These are phyloP conservation scores for Rhexocercosporidium sp. DNA, from an alignment of 2,329 filamentous ascomycete species.

Conservation along the genomic window DNA sequence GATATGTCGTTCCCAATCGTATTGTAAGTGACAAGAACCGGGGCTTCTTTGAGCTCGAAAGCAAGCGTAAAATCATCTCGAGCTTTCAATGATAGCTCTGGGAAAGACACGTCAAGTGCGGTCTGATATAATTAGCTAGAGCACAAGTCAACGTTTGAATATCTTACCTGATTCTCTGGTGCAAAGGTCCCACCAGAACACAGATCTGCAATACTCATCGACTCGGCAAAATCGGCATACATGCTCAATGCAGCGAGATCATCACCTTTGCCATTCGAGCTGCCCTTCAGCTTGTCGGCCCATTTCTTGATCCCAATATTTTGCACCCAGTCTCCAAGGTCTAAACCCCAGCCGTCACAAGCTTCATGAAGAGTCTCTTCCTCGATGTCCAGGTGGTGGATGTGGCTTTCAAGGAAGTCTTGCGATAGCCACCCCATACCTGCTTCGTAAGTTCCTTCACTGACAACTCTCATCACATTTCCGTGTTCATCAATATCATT, in stretches of 20 bases:
- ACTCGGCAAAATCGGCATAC: slow-evolving; percentile 60
- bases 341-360: slow-evolving; percentile 71
- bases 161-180: slow-evolving; percentile 34
- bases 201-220: slow-evolving; percentile 70
- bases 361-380: slow-evolving; percentile 68
- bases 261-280: slow-evolving; percentile 27
- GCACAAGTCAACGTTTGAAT: background rate
- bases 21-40: slow-evolving; percentile 38
- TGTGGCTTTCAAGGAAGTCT: slow-evolving; percentile 55
- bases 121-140: slow-evolving; percentile 25
- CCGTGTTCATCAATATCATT: slow-evolving; percentile 71
- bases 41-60: slow-evolving; percentile 57
- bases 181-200: slow-evolving; percentile 44
- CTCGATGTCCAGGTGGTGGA: slow-evolving; percentile 52
- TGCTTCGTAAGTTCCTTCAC: slow-evolving; percentile 74
- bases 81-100: slow-evolving; percentile 50
- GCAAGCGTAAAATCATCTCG: slow-evolving; percentile 59
- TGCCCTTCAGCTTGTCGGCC: slow-evolving; percentile 40
- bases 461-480: slow-evolving; percentile 76
- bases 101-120: slow-evolving; percentile 35
- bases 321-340: slow-evolving; percentile 62
- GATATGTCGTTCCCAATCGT: slow-evolving; percentile 33
- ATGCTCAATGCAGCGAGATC: slow-evolving; percentile 50
- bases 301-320: slow-evolving; percentile 48
- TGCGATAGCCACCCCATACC: slow-evolving; percentile 81